Percentiles rank a stretch among this genome's conserved stretches.
phyloP scores from a whole-genome alignment of 495 filamentous ascomycete species.

The Talaromyces borbonicus region DNA sequence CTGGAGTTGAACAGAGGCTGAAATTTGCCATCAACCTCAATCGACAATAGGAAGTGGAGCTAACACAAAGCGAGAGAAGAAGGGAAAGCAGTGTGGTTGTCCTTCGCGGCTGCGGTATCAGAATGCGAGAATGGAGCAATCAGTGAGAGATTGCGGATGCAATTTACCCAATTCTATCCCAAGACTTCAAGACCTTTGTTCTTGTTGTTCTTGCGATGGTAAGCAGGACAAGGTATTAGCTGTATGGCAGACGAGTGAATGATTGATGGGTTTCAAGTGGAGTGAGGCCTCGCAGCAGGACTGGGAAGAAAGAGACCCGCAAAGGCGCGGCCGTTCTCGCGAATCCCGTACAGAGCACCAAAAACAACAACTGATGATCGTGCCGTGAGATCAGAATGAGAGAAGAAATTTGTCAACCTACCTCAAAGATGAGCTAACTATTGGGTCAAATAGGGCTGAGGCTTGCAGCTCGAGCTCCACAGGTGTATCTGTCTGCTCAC shows the following conservation, averaged over 20 bases:
- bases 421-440: neutral
- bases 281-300: neutral
- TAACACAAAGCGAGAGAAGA: neutral
- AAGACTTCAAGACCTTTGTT: no score
- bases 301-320: no score
- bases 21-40: neutral
- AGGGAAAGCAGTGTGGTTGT: neutral
- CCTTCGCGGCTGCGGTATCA: neutral
- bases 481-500: neutral
- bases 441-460: slow-evolving; percentile 3
- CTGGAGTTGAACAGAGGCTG: neutral
- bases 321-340: neutral
- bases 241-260: neutral
- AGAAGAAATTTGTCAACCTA: neutral
- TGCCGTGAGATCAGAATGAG: neutral
- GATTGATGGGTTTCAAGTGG: neutral
- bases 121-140: no score
- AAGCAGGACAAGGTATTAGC: no score
- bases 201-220: no score
- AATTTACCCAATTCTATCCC: no score
- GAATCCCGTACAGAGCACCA: neutral
- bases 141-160: no score
- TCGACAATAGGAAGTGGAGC: neutral
- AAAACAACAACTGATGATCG: neutral
- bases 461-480: neutral